phyloP scores from a whole-genome alignment of 805 yeast genomes.

The Schwanniomyces sp. region DNA sequence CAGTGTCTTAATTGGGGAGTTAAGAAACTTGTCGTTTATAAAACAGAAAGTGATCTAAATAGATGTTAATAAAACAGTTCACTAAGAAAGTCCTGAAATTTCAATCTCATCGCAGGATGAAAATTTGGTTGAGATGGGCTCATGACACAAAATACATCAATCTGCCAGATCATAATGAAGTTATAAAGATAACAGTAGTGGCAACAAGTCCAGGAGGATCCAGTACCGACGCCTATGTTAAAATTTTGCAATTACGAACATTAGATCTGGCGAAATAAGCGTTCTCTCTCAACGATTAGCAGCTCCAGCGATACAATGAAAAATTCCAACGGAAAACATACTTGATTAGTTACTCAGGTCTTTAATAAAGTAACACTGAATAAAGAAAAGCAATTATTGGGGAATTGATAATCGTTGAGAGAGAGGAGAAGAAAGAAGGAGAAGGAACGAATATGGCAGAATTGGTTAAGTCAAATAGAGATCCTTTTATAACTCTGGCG shows the following conservation, averaged over 20 bases:
- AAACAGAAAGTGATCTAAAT: conserved; percentile 3
- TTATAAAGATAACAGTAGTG: background rate
- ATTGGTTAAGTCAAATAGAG: background rate
- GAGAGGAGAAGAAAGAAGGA: conserved; percentile 23
- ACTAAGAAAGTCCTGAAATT: conserved; percentile 1
- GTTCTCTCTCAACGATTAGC: conserved; percentile 11
- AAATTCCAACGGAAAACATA: conserved; percentile 4
- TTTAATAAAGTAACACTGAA: conserved; percentile 1
- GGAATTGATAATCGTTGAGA: conserved; percentile 36
- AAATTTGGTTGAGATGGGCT: background rate
- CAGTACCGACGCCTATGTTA: background rate
- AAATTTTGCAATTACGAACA: background rate
- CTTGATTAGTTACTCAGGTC: conserved; percentile 4
- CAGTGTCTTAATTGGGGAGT: conserved; percentile 5
- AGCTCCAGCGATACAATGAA: background rate
- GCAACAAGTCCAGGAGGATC: background rate
- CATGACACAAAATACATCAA: background rate
- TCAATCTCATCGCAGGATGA: conserved; percentile 1
- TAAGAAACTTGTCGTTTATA: conserved; percentile 7
- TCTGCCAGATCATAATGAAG: background rate
- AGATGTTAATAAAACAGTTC: conserved; percentile 1
- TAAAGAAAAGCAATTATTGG: conserved; percentile 16
- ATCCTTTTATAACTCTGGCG: conserved; percentile 5
- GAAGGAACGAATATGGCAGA: conserved; percentile 1
- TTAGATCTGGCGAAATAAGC: background rate